Percentiles rank a stretch among this genome's conserved stretches.
phyloP scores from a whole-genome alignment of 2,329 filamentous ascomycete genomes.

The Penicillium sp. region DNA sequence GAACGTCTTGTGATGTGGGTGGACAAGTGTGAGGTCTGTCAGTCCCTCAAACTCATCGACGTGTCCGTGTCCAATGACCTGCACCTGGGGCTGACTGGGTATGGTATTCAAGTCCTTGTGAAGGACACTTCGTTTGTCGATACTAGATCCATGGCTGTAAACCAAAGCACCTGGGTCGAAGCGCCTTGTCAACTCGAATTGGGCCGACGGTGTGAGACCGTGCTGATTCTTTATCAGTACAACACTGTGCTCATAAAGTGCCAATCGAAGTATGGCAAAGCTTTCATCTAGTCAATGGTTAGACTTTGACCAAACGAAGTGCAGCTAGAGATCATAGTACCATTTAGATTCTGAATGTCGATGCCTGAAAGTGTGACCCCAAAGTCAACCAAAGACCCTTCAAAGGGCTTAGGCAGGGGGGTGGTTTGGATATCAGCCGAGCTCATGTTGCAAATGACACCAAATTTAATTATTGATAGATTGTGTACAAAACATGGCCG shows the following conservation, averaged over 20 bases:
- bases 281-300: slow-evolving; percentile 50
- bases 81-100: slow-evolving; percentile 73
- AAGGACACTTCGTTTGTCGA: slow-evolving; percentile 64
- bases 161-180: slow-evolving; percentile 64
- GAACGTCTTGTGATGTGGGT: slow-evolving; percentile 75
- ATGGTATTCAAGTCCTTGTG: slow-evolving; percentile 78
- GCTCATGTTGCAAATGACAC: no score
- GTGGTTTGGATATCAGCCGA: no score
- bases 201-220: slow-evolving; percentile 62
- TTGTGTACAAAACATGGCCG: no score
- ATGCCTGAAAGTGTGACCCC: slow-evolving; percentile 57
- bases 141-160: slow-evolving; percentile 75
- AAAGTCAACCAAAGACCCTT: slow-evolving; percentile 49
- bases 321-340: slow-evolving; percentile 41
- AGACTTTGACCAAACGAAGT: neutral
- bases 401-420: no score
- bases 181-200: slow-evolving; percentile 68
- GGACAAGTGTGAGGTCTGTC: slow-evolving; percentile 61
- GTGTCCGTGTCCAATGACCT: slow-evolving; percentile 73
- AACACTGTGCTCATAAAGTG: slow-evolving; percentile 66
- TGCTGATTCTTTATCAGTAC: slow-evolving; percentile 67
- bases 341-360: slow-evolving; percentile 59
- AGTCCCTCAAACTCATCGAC: slow-evolving; percentile 68
- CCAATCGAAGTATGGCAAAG: slow-evolving; percentile 61
- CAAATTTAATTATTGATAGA: no score